A percentile compares a stretch with the other conserved stretches of the same genome.
Conservation (phyloP, 2,329 filamentous ascomycete genomes). For the Aspergillus oerlinghausenensis region DNA sequence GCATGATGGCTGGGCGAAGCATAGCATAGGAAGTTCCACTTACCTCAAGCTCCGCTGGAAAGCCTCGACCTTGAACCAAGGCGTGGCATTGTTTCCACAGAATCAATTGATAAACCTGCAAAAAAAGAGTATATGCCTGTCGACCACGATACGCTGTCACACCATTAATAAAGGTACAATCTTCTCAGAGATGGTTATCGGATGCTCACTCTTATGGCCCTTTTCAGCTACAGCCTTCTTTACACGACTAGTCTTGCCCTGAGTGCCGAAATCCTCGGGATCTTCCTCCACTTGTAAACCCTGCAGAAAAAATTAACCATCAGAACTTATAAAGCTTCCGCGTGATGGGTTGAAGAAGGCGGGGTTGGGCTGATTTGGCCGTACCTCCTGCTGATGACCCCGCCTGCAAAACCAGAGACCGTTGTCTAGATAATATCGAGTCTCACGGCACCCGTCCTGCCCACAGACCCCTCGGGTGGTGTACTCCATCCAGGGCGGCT, state of each 20-base stretch:
- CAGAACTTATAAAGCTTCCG: constrained; percentile 5
- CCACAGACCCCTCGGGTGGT: constrained; percentile 47
- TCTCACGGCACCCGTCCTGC: constrained; percentile 64
- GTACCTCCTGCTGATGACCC: constrained; percentile 73
- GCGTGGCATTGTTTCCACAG: constrained; percentile 75
- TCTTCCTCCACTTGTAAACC: constrained; percentile 51
- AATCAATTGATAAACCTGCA: constrained; percentile 80
- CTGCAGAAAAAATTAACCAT: constrained; percentile 17
- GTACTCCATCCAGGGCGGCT: constrained; percentile 37
- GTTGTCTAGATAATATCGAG: constrained; percentile 67
- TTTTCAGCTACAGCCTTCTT: constrained; percentile 54
- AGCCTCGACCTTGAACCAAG: constrained; percentile 61
- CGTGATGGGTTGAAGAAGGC: constrained; percentile 7
- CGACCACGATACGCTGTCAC: constrained; percentile 53
- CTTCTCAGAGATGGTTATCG: background rate
- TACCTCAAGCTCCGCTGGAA: constrained; percentile 71
- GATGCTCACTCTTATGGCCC: constrained; percentile 44
- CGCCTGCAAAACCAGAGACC: constrained; percentile 74
- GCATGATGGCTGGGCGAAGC: background rate
- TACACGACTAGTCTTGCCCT: constrained; percentile 53
- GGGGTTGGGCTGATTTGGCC: constrained; percentile 11
- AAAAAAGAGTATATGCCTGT: constrained; percentile 69
- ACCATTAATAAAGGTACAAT: constrained; percentile 44
- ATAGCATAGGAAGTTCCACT: background rate
- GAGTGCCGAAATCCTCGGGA: constrained; percentile 63